These are phyloP conservation scores for Leccinum subatratum DNA, from an alignment of 1,284 basidiomycete genomes.

Conservation along the genomic window DNA sequence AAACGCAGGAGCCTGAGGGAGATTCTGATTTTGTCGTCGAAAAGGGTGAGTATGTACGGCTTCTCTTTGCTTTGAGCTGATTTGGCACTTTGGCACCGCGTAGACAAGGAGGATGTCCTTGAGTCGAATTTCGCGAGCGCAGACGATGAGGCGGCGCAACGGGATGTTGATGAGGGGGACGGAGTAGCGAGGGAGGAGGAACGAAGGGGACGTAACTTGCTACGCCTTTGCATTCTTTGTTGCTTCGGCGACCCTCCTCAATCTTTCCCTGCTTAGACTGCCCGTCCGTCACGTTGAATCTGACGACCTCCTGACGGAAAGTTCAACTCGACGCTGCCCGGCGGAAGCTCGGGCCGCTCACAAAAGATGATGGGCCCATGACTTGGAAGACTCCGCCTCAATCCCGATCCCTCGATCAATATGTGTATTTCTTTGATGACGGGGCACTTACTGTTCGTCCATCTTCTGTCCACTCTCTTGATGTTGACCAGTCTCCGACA, in stretches of 20 bases:
- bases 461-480: too few species aligned
- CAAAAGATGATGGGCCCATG: too few species aligned
- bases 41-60: conserved; percentile 41
- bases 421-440: too few species aligned
- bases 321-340: too few species aligned
- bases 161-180: neutral
- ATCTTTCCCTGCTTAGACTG: too few species aligned
- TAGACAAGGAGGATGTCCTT: conserved; percentile 75
- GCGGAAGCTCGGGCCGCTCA: too few species aligned
- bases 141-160: conserved; percentile 60
- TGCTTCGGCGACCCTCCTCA: too few species aligned
- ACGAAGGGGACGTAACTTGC: neutral
- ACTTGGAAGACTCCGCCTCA: too few species aligned
- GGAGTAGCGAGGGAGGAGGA: neutral
- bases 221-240: neutral
- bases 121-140: conserved; percentile 79
- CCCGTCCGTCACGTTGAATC: too few species aligned
- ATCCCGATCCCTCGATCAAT: too few species aligned
- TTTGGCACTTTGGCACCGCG: neutral
- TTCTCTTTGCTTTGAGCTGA: neutral
- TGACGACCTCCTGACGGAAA: too few species aligned
- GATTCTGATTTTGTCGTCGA: conserved; percentile 66
- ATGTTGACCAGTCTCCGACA: conserved; percentile 25
- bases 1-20: conserved; percentile 59
- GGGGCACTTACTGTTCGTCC: too few species aligned